These are phyloP conservation scores for Cystobasidium sp. DNA, from an alignment of 1,284 basidiomycete species.

Conservation along the genomic window DNA sequence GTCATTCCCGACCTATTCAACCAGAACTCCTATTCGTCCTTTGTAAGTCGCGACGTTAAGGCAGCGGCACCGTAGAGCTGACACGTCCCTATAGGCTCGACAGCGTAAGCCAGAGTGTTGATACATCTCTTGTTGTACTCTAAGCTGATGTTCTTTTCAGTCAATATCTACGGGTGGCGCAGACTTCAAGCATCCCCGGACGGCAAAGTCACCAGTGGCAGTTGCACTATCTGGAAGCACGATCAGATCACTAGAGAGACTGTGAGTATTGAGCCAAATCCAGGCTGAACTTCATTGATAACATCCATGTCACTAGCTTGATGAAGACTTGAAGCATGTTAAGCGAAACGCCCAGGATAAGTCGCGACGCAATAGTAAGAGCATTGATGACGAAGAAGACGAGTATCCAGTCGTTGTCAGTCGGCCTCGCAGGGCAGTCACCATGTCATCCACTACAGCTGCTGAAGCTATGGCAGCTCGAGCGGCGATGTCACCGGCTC, in stretches of 20 bases:
- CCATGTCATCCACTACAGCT: conserved; percentile 20
- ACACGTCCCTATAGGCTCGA: conserved; percentile 9
- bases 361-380: conserved; percentile 18
- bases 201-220: conserved; percentile 19
- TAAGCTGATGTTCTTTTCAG: neutral
- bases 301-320: no score
- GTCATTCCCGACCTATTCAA: conserved; percentile 41
- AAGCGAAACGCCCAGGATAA: conserved; percentile 42
- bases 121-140: neutral
- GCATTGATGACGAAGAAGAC: conserved; percentile 13
- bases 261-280: conserved; percentile 11
- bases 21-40: conserved; percentile 42
- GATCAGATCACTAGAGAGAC: conserved; percentile 18
- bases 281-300: no score
- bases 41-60: conserved; percentile 11
- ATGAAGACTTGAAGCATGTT: conserved; percentile 25
- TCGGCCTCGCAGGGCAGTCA: conserved; percentile 19
- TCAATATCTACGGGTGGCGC: conserved; percentile 42
- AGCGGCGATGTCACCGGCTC: neutral
- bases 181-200: conserved; percentile 28
- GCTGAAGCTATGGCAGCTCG: conserved; percentile 26
- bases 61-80: neutral
- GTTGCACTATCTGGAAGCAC: conserved; percentile 39
- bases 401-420: neutral
- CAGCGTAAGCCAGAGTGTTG: conserved; percentile 7